Evolutionary conservation across 495 filamentous ascomycete genomes (phyloP).

Genomic region (Xylaria palmicola): DNA sequence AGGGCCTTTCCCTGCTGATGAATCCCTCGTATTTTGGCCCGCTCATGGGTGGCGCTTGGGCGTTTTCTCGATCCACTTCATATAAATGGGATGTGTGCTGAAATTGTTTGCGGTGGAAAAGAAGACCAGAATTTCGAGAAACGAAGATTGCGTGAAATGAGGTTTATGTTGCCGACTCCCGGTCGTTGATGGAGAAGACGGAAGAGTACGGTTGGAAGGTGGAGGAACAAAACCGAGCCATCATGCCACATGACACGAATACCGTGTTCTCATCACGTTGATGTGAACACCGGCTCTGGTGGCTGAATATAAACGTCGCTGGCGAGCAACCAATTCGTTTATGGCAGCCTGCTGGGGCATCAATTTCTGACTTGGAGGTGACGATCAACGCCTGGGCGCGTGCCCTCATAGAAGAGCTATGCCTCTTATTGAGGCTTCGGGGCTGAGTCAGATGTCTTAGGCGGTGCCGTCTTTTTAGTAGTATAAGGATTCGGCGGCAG

Average conservation of each 20-base stretch:
- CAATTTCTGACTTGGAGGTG: neutral
- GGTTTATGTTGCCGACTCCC: neutral
- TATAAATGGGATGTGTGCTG: too few species aligned
- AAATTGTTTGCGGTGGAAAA: too few species aligned
- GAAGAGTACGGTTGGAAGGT: neutral
- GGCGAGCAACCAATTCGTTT: neutral
- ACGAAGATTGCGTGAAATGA: neutral
- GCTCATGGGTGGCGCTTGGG: too few species aligned
- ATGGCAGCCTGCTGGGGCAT: neutral
- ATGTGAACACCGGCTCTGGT: conserved; percentile 12
- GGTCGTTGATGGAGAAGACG: neutral
- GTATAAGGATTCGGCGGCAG: conserved; percentile 31
- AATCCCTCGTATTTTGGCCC: too few species aligned
- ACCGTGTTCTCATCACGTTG: conserved; percentile 26
- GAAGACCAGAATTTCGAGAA: neutral
- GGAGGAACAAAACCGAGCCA: neutral
- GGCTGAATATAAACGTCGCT: neutral
- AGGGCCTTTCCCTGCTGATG: too few species aligned
- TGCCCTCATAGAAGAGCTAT: neutral
- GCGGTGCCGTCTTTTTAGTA: conserved; percentile 22
- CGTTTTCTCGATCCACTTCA: too few species aligned
- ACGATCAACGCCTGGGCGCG: neutral
- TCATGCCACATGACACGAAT: conserved; percentile 9
- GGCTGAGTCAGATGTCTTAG: conserved; percentile 18
- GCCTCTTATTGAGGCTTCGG: neutral